A percentile compares a stretch with the other conserved stretches of the same genome.
Conservation (phyloP, 2,329 filamentous ascomycete genomes). For the Fusarium buharicum region DNA sequence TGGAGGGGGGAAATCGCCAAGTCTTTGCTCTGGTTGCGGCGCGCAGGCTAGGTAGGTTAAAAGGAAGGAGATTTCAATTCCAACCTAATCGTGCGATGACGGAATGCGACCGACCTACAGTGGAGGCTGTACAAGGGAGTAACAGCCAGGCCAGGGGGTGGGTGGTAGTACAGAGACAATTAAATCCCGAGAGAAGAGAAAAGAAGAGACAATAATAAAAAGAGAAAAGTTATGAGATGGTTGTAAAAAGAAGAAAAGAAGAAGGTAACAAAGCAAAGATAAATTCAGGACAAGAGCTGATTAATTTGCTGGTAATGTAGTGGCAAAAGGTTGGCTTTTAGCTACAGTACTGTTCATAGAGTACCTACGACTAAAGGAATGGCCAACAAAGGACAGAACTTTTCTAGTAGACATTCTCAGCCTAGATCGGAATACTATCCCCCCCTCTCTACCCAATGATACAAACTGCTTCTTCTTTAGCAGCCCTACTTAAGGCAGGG, state of each 20-base stretch:
- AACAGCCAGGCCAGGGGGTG: neutral
- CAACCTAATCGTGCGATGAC: slow-evolving; percentile 35
- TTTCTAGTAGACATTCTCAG: slow-evolving; percentile 12
- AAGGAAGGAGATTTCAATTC: slow-evolving; percentile 34
- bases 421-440: slow-evolving; percentile 15
- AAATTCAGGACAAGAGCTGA: slow-evolving; percentile 23
- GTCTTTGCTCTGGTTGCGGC: slow-evolving; percentile 3
- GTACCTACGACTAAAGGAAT: neutral
- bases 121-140: slow-evolving; percentile 13
- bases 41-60: slow-evolving; percentile 3
- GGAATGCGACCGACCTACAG: slow-evolving; percentile 34
- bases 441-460: no score
- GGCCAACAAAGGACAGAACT: slow-evolving; percentile 7
- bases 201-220: neutral
- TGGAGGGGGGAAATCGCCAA: slow-evolving; percentile 10
- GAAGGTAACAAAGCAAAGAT: neutral
- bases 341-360: neutral
- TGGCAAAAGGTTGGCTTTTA: slow-evolving; percentile 25
- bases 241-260: neutral
- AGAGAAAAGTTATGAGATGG: neutral
- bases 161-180: slow-evolving; percentile 8
- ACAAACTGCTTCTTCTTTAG: slow-evolving; percentile 6
- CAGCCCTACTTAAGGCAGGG: slow-evolving; percentile 9
- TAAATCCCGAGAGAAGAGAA: neutral
- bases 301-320: slow-evolving; percentile 20